Evolutionary conservation across 2,329 filamentous ascomycete genomes (phyloP), one percentile per base, ranked within the genome.

Genomic region (Emergomyces africanus): DNA sequence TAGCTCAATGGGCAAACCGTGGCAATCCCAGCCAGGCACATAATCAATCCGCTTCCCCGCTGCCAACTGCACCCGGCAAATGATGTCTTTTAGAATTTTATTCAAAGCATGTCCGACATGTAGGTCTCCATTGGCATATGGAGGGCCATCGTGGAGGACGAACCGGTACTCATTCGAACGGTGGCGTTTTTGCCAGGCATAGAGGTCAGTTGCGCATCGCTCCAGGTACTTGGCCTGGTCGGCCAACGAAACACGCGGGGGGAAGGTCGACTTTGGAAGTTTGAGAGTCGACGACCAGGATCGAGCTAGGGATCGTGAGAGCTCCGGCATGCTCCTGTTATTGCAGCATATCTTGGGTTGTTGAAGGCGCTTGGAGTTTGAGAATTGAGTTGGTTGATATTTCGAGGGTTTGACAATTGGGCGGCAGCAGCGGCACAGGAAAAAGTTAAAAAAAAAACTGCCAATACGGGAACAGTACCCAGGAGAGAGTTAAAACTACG

Each of bases 61-160:
- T 61, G 88, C 84, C 61, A 97, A 77, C 75, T 96, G 85, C 62
- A 87, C 84, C 46, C 94, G 83, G 66, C 90, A 80, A 62, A 95
- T 89, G 68, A 97, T 88, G 74, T 99, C 94, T 77, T 99, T 99
- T 61, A 96, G 79, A 66, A 97, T 87, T 76, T 99, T 99, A 75
- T 99, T 99, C 69, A 99, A 78, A 41, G 94, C 90, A 78, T 99
- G 94, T 2, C 94, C 94, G 61, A 95, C 84, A 69, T 99, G 94
- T 10, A 99, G 81, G 50, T 81, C 82, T 15, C 94, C 94, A 75
- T 99, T 99, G 63, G 94, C 94, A 71, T 97, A 99, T 0, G 94
- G 94, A 0, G 94, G 94, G 0, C 94, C 94, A 83, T 99, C 94
- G 70, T 97, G 94, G 9, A 99, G 79, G 1, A 90, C 78, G 64